Percentiles rank a stretch among this genome's conserved stretches.
These are phyloP conservation scores for Fusarium acutatum DNA, from an alignment of 2,329 filamentous ascomycete species.

Conservation along the genomic window DNA sequence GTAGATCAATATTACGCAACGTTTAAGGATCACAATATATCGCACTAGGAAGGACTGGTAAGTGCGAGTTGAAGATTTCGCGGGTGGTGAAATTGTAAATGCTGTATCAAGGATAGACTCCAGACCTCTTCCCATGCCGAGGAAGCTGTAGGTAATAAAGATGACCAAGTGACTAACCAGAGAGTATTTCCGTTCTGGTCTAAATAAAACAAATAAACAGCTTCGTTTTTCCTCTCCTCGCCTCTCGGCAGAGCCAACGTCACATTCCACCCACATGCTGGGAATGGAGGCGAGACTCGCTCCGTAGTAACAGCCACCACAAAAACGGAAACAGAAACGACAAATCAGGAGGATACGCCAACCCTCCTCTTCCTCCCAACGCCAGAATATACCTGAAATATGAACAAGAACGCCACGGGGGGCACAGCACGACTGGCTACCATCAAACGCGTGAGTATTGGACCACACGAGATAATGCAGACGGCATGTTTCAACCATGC, in stretches of 20 bases:
- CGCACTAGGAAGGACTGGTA: not conserved
- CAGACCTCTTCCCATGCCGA: not conserved
- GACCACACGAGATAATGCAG: not conserved
- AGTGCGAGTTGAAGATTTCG: not conserved
- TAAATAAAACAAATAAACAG: conserved; percentile 8
- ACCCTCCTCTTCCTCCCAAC: conserved; percentile 29
- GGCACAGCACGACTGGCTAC: not conserved
- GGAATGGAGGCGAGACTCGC: not conserved
- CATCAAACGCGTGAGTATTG: not conserved
- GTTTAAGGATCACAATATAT: not conserved
- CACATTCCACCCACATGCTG: not conserved
- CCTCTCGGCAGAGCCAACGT: not conserved
- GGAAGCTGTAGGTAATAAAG: not conserved
- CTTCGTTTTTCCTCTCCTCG: not conserved
- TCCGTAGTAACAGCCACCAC: conserved; percentile 2
- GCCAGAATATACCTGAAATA: conserved; percentile 32
- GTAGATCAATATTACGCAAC: not conserved
- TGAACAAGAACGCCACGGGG: conserved; percentile 31
- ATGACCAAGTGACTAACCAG: conserved; percentile 17
- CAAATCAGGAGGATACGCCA: conserved; percentile 9
- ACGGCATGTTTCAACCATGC: not conserved
- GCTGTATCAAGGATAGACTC: conserved; percentile 32
- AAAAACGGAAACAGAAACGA: conserved; percentile 3
- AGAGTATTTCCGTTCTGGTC: conserved; percentile 5
- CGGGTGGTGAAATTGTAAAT: conserved; percentile 26